Percentiles rank a stretch among this genome's conserved stretches.
Conservation (phyloP, 352 stramenopile species). For the Phytophthora litchii region DNA sequence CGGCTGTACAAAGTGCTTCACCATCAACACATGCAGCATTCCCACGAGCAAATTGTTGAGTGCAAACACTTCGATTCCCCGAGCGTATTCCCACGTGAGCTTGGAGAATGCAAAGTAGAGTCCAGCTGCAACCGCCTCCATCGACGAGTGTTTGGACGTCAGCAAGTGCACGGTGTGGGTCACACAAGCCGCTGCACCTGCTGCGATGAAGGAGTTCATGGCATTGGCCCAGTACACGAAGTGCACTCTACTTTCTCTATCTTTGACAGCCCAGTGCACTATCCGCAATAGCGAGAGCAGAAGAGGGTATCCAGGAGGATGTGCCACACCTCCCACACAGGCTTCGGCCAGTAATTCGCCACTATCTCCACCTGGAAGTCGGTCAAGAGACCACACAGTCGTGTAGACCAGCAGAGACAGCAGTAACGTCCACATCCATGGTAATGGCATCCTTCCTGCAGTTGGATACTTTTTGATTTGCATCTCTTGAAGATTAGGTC, state of each 20-base stretch:
- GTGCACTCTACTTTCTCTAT: conserved; percentile 1
- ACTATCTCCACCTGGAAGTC: conserved; percentile 82
- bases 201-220: conserved; percentile 42
- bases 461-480: conserved; percentile 10
- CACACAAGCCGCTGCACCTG: conserved; percentile 41
- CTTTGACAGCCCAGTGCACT: conserved; percentile 4
- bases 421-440: conserved; percentile 38
- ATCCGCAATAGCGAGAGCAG: conserved; percentile 74
- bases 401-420: conserved; percentile 30
- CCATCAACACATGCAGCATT: conserved; percentile 67
- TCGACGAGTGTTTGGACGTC: conserved; percentile 4
- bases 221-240: conserved; percentile 47
- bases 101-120: conserved; percentile 80
- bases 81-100: conserved; percentile 92
- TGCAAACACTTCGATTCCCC: conserved; percentile 90
- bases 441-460: conserved; percentile 8
- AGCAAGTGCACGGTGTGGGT: conserved; percentile 44
- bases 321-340: conserved; percentile 88
- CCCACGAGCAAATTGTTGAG: conserved; percentile 92
- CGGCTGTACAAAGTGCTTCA: conserved; percentile 36
- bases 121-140: conserved; percentile 43
- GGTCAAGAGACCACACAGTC: conserved; percentile 18
- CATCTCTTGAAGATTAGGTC: conserved; percentile 19
- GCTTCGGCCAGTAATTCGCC: conserved; percentile 92
- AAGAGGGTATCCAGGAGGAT: conserved; percentile 93